Conservation (phyloP, 768 basidiomycete species). For the Mycena maculata region DNA sequence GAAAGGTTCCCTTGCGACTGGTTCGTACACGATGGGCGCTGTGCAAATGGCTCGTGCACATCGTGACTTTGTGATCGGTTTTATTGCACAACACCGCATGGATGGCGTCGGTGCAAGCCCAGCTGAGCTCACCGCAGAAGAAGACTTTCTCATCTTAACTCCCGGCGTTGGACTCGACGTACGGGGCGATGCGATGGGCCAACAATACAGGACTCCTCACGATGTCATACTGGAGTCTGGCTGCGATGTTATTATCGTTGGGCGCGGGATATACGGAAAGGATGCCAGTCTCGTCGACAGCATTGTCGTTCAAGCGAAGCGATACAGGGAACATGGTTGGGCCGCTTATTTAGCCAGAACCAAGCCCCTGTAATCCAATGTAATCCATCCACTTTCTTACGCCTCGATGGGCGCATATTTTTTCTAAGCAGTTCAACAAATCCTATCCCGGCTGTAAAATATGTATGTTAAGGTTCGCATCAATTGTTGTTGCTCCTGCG, state of each 20-base stretch:
- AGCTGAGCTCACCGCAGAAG: slow-evolving; percentile 51
- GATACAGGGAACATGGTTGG: slow-evolving; percentile 92
- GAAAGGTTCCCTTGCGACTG: slow-evolving; percentile 84
- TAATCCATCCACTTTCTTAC: background rate
- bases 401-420: too few species aligned
- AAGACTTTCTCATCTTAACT: slow-evolving; percentile 92
- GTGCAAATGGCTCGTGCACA: slow-evolving; percentile 88
- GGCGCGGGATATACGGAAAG: slow-evolving; percentile 90
- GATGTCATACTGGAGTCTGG: slow-evolving; percentile 85
- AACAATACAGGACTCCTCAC: slow-evolving; percentile 92
- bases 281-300: slow-evolving; percentile 55
- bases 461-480: too few species aligned
- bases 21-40: slow-evolving; percentile 84
- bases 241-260: slow-evolving; percentile 97
- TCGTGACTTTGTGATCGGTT: slow-evolving; percentile 93
- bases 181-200: slow-evolving; percentile 89
- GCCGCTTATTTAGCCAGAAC: slow-evolving; percentile 81
- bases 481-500: too few species aligned
- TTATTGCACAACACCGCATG: slow-evolving; percentile 91
- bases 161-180: slow-evolving; percentile 91
- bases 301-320: slow-evolving; percentile 77
- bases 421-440: too few species aligned
- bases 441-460: too few species aligned
- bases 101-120: slow-evolving; percentile 66
- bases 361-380: slow-evolving; percentile 23